Evolutionary conservation across 164 flowering plant genomes (phyloP).

Genomic region (Vitis labrusca): DNA sequence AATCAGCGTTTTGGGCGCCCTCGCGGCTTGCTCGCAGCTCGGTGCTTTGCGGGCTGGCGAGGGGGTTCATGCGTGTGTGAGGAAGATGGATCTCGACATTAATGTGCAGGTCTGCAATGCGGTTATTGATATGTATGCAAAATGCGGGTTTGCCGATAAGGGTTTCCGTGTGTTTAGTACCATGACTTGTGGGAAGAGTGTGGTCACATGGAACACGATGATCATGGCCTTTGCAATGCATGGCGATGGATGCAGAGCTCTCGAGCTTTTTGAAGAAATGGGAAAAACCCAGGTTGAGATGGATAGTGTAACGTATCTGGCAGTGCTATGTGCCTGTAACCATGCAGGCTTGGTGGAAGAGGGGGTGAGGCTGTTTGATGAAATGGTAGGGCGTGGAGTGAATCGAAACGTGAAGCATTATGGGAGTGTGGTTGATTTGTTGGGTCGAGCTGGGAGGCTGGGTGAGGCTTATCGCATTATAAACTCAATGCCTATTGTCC

Average conservation of each 20-base stretch:
- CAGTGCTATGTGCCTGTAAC: constrained; percentile 75
- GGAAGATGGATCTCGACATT: constrained; percentile 42
- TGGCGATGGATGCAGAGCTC: constrained; percentile 54
- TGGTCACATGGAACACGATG: constrained; percentile 85
- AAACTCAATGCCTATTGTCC: constrained; percentile 52
- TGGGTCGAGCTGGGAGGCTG: constrained; percentile 77
- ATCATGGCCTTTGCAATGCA: constrained; percentile 80
- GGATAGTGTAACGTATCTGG: constrained; percentile 65
- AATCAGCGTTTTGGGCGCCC: constrained; percentile 67
- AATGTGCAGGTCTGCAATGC: constrained; percentile 74
- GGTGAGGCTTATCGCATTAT: constrained; percentile 60
- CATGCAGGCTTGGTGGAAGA: constrained; percentile 82
- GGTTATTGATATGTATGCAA: constrained; percentile 80
- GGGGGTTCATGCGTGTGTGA: constrained; percentile 34
- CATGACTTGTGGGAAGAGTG: constrained; percentile 47
- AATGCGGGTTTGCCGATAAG: constrained; percentile 71
- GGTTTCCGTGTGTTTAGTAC: constrained; percentile 51
- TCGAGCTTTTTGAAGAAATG: constrained; percentile 64
- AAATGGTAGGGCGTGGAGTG: constrained; percentile 48
- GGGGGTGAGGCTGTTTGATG: constrained; percentile 54
- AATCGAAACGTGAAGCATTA: constrained; percentile 70
- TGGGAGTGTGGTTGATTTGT: constrained; percentile 75
- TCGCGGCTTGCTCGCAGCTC: constrained; percentile 81
- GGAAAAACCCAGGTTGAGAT: constrained; percentile 29
- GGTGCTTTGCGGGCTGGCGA: constrained; percentile 70